These are phyloP conservation scores for Fistulinella cinereoalba DNA, from an alignment of 1,284 basidiomycete genomes.

Conservation along the genomic window DNA sequence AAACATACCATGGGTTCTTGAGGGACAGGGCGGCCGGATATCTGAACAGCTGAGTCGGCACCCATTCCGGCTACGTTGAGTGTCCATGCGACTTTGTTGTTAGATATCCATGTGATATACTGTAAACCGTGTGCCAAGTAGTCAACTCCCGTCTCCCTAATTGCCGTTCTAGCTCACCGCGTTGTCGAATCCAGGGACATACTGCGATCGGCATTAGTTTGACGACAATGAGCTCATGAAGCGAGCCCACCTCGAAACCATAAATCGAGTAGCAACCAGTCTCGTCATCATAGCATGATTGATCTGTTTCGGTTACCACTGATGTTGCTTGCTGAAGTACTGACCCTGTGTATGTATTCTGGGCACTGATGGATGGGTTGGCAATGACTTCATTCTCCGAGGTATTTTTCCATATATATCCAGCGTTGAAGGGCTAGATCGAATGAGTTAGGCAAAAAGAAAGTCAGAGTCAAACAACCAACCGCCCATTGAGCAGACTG, in stretches of 20 bases:
- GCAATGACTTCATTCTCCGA: slow-evolving; percentile 44
- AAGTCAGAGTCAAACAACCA: slow-evolving; percentile 27
- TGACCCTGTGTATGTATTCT: slow-evolving; percentile 56
- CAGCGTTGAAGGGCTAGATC: slow-evolving; percentile 46
- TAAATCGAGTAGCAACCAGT: slow-evolving; percentile 48
- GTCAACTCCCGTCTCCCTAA: slow-evolving; percentile 1
- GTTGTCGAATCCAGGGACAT: slow-evolving; percentile 56
- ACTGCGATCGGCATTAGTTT: slow-evolving; percentile 34
- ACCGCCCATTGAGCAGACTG: slow-evolving; percentile 69
- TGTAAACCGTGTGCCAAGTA: slow-evolving; percentile 18
- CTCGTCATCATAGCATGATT: slow-evolving; percentile 48
- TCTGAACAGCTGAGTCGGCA: slow-evolving; percentile 52
- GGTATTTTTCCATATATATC: slow-evolving; percentile 44
- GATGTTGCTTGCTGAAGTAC: slow-evolving; percentile 63
- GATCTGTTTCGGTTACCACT: slow-evolving; percentile 47
- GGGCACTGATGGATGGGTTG: slow-evolving; percentile 44
- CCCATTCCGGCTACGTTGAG: slow-evolving; percentile 62
- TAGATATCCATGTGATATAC: slow-evolving; percentile 72
- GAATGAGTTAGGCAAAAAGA: background rate
- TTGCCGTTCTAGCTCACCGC: slow-evolving; percentile 36
- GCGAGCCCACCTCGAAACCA: slow-evolving; percentile 52
- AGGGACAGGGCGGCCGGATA: slow-evolving; percentile 61
- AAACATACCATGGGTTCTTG: slow-evolving; percentile 67
- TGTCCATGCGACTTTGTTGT: slow-evolving; percentile 61
- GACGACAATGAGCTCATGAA: slow-evolving; percentile 2